These are phyloP conservation scores for Micromonas pusilla DNA, from an alignment of 139 green algal species.

Conservation along the genomic window DNA sequence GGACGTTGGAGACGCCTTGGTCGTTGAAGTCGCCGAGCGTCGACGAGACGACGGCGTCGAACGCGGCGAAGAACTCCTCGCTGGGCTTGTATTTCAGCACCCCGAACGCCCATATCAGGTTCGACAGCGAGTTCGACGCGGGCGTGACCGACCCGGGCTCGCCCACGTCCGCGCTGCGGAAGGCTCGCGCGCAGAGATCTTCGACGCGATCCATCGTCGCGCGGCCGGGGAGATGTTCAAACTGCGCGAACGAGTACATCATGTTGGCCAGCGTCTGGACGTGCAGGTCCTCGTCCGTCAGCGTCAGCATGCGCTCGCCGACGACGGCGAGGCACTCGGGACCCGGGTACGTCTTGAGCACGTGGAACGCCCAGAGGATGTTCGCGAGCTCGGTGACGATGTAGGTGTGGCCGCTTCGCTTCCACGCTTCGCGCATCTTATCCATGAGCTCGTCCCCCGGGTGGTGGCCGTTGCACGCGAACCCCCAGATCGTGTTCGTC, in stretches of 20 bases:
- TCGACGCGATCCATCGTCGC: neutral
- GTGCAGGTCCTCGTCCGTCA: neutral
- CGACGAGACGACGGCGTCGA: neutral
- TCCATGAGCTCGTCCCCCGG: neutral
- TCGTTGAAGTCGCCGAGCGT: conserved; percentile 23
- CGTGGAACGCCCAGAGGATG: conserved; percentile 23
- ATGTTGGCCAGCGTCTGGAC: conserved; percentile 20
- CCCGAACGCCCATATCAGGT: conserved; percentile 18
- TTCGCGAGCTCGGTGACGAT: conserved; percentile 7
- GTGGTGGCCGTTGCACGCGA: neutral
- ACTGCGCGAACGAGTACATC: neutral
- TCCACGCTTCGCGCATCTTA: neutral
- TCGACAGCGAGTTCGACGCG: neutral
- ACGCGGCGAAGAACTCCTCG: neutral
- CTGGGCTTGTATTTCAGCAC: conserved; percentile 15
- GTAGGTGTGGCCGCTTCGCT: neutral
- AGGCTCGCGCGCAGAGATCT: neutral
- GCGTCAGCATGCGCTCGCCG: neutral
- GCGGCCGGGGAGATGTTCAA: neutral
- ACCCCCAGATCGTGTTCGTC: conserved; percentile 27
- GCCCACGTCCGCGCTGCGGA: neutral
- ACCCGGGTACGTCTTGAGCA: neutral
- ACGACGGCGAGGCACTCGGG: neutral
- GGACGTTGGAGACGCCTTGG: conserved; percentile 32
- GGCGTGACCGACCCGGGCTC: neutral